These are phyloP conservation scores for Chaetomium globosum DNA, from an alignment of 2,329 filamentous ascomycete species.

Conservation along the genomic window DNA sequence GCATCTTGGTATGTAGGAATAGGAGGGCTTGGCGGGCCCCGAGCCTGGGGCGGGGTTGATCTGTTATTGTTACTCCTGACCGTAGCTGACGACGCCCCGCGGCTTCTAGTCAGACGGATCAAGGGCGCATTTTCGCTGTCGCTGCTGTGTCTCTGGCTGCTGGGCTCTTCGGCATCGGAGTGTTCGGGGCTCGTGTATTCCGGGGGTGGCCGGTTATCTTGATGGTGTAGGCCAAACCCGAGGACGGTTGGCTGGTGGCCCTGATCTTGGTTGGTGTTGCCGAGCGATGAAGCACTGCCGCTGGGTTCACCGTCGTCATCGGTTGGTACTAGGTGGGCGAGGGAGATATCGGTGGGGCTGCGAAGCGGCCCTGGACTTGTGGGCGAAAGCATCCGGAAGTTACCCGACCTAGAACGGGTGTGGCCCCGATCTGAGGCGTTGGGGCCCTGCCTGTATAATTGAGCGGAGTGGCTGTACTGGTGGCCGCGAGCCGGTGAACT, in stretches of 20 bases:
- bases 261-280: conserved; percentile 37
- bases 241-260: conserved; percentile 45
- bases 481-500: conserved; percentile 47
- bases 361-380: conserved; percentile 86
- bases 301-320: conserved; percentile 75
- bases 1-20: conserved; percentile 85
- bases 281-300: conserved; percentile 51
- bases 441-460: conserved; percentile 46
- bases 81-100: conserved; percentile 54
- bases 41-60: conserved; percentile 29
- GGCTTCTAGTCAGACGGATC: conserved; percentile 54
- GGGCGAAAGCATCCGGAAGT: conserved; percentile 72
- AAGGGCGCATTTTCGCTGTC: conserved; percentile 60
- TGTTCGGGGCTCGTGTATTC: conserved; percentile 69
- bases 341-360: conserved; percentile 92
- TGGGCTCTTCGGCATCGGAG: conserved; percentile 53
- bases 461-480: conserved; percentile 53
- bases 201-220: conserved; percentile 67
- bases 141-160: conserved; percentile 58
- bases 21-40: conserved; percentile 56
- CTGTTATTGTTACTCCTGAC: conserved; percentile 31
- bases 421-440: conserved; percentile 63
- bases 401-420: conserved; percentile 73
- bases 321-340: conserved; percentile 76
- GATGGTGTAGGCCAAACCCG: conserved; percentile 56